A percentile compares a stretch with the other conserved stretches of the same genome.
Conservation (phyloP, 2,329 filamentous ascomycete species). For the Neopestalotiopsis rosae region DNA sequence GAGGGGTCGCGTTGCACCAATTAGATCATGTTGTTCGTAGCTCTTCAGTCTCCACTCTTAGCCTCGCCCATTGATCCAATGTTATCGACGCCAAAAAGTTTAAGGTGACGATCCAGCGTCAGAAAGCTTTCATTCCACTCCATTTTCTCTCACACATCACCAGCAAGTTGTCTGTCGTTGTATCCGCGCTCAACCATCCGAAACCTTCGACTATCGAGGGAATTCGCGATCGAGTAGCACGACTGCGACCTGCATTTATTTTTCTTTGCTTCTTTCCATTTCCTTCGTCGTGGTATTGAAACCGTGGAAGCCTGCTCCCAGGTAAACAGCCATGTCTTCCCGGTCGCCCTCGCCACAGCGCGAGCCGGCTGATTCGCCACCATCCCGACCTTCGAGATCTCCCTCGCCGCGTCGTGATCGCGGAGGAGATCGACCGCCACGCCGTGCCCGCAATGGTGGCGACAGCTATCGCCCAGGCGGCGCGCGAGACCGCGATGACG, state of each 20-base stretch:
- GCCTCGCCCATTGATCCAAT: not conserved
- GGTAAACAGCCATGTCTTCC: slow-evolving; percentile 7
- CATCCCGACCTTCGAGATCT: slow-evolving; percentile 17
- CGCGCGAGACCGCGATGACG: slow-evolving; percentile 11
- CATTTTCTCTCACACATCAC: not conserved
- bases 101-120: slow-evolving; percentile 7
- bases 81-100: slow-evolving; percentile 9
- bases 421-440: slow-evolving; percentile 31
- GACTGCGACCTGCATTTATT: not conserved
- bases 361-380: not conserved
- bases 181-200: not conserved
- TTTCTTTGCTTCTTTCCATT: not conserved
- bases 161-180: not conserved
- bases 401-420: slow-evolving; percentile 38
- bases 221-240: slow-evolving; percentile 1
- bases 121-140: not conserved
- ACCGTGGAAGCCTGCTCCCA: not conserved
- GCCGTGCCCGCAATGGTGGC: slow-evolving; percentile 47
- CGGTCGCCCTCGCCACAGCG: not conserved
- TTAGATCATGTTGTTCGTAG: not conserved
- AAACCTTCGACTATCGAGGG: not conserved
- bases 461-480: slow-evolving; percentile 56
- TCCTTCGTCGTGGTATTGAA: not conserved
- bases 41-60: slow-evolving; percentile 9
- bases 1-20: not conserved